Base-by-base conservation (phyloP, 306 rosid genomes). In the Coriaria nepalensis region DNA sequence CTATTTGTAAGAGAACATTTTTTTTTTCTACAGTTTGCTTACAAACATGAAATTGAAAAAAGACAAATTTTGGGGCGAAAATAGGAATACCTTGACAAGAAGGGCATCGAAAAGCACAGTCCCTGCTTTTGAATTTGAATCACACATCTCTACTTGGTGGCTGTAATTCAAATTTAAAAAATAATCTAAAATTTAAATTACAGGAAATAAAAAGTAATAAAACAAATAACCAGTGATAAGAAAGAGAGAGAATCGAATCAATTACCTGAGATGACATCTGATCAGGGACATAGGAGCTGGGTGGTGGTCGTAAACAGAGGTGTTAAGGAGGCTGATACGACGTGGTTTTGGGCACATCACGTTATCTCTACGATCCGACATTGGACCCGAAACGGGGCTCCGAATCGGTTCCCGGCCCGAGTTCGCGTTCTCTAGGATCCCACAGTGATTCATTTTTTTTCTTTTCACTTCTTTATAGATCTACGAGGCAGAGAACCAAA, bases 291-390 rank as follows among this genome's bases (percentile, higher is more conserved):
- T 20, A 55, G 39, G 78, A 39, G 62, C 80, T 63, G 47, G 50
- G 0, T 79, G 75, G 15, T 47, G 65, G 36, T 85, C 93, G 62
- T 71, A 67, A n/a, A 65, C 64, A 39, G 70, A 42, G 43, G 67
- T 44, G 53, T 69, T 83, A 7, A 71, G 56, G 45, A 78, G 65
- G 56, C 81, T 74, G 12, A 56, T 50, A 15, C 93, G 95, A 60
- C 95, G 95, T 5, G 95, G 93, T 55, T 81, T 81, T 43, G 95
- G 95, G 34, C 95, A 85, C 45, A 85, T 68, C 33, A 84, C 74
- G 14, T 50, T 39, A 13, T 74, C 77, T 40, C 66, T 57, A 4
- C 50, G 37, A 33, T 62, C 67, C 13, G 53, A 20, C 29, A 20
- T 20, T 10, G 35, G 61, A 54, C 29, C 29, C 29, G 29, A 20